Conservation (phyloP, 140 eudicot species). For the Anethum foeniculum region DNA sequence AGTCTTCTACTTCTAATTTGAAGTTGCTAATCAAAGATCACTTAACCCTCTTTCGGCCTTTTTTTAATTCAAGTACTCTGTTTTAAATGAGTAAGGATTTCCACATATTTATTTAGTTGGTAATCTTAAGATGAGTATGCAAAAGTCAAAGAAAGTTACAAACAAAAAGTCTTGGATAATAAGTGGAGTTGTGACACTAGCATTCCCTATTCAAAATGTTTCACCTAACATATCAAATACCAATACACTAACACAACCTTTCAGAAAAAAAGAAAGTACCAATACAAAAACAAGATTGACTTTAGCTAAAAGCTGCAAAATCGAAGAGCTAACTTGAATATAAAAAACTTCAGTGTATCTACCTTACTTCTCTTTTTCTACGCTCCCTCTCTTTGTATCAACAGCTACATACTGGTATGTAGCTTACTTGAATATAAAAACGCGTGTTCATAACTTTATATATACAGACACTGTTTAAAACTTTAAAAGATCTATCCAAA, state of each 20-base stretch:
- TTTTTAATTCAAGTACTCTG: neutral
- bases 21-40: neutral
- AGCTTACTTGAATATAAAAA: too few relatives aligned
- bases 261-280: neutral
- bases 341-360: neutral
- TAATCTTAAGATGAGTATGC: neutral
- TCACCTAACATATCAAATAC: conserved; percentile 4
- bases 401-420: neutral
- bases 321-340: neutral
- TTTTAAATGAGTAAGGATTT: neutral
- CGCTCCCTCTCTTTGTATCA: neutral
- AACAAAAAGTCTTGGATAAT: neutral
- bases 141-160: neutral
- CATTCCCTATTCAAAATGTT: conserved; percentile 15
- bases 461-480: neutral
- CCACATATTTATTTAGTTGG: neutral
- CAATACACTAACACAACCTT: conserved; percentile 5
- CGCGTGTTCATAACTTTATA: neutral
- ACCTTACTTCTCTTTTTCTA: neutral
- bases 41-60: neutral
- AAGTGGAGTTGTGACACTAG: conserved; percentile 6
- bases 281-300: conserved; percentile 3
- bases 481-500: neutral
- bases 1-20: neutral
- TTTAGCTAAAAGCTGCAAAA: conserved; percentile 17